phyloP scores from a whole-genome alignment of 208 protist species.

The Naegleria gruberi region DNA sequence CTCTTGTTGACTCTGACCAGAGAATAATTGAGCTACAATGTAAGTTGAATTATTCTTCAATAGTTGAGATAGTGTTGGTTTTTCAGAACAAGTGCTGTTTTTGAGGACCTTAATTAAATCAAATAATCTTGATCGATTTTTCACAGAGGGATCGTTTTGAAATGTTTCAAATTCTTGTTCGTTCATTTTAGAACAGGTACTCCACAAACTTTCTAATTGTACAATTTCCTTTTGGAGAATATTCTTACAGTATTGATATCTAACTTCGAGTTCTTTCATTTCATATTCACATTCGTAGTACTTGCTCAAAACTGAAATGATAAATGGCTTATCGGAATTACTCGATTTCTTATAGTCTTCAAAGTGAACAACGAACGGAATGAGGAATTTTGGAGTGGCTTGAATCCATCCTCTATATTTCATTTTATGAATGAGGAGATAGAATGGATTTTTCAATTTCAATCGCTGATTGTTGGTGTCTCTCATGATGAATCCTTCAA shows the following conservation, averaged over 20 bases:
- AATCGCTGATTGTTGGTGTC: neutral
- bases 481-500: neutral
- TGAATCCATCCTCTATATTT: neutral
- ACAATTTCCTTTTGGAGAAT: neutral
- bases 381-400: neutral
- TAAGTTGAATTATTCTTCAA: neutral
- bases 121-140: neutral
- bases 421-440: neutral
- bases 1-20: neutral
- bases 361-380: neutral
- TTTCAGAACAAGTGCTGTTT: neutral
- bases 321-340: neutral
- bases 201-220: neutral
- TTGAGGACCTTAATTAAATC: neutral
- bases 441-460: neutral
- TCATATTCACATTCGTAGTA: neutral
- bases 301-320: neutral
- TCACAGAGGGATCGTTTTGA: neutral
- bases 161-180: neutral
- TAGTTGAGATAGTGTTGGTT: neutral
- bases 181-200: neutral
- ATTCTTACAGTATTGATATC: neutral
- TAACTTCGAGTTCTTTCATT: neutral
- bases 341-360: neutral
- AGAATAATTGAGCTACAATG: neutral